Evolutionary conservation across 495 filamentous ascomycete species (phyloP).

Genomic region (Daldinia childiae): DNA sequence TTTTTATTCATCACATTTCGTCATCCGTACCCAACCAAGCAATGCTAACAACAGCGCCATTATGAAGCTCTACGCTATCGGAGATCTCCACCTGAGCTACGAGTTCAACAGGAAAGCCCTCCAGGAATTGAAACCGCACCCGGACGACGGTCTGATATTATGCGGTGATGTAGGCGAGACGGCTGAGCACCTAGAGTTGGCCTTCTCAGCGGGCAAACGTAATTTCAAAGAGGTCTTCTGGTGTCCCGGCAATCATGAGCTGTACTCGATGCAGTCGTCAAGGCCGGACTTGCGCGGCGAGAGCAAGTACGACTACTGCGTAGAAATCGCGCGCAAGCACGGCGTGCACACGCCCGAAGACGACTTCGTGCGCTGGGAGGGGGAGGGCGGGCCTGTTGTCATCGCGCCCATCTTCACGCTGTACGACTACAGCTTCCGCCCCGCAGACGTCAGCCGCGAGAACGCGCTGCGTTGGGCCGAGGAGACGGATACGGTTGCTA

Average conservation of each 20-base stretch:
- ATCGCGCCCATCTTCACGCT: conserved; percentile 49
- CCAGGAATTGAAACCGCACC: conserved; percentile 42
- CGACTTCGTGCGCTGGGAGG: conserved; percentile 45
- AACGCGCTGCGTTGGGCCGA: conserved; percentile 46
- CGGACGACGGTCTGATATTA: conserved; percentile 47
- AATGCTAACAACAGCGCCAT: conserved; percentile 20
- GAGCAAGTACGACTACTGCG: conserved; percentile 45
- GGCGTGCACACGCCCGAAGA: conserved; percentile 50
- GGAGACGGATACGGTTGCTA: conserved; percentile 45
- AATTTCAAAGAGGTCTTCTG: conserved; percentile 46
- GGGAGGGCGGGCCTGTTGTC: conserved; percentile 40
- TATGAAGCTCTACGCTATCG: conserved; percentile 51
- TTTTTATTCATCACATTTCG: conserved; percentile 3
- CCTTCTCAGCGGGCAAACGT: conserved; percentile 40
- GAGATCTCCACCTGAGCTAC: conserved; percentile 50
- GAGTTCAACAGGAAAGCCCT: conserved; percentile 45
- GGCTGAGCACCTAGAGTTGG: conserved; percentile 42
- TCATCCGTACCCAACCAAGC: conserved; percentile 14
- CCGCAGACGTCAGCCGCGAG: conserved; percentile 39
- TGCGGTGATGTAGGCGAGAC: conserved; percentile 50
- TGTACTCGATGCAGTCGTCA: conserved; percentile 45
- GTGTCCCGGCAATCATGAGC: conserved; percentile 52
- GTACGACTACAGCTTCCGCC: conserved; percentile 51
- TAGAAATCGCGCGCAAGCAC: conserved; percentile 41
- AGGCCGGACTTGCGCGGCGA: conserved; percentile 42